A percentile compares a stretch with the other conserved stretches of the same genome.
Conservation (phyloP, 257 asterid genomes). For the Gentiana macrophylla region DNA sequence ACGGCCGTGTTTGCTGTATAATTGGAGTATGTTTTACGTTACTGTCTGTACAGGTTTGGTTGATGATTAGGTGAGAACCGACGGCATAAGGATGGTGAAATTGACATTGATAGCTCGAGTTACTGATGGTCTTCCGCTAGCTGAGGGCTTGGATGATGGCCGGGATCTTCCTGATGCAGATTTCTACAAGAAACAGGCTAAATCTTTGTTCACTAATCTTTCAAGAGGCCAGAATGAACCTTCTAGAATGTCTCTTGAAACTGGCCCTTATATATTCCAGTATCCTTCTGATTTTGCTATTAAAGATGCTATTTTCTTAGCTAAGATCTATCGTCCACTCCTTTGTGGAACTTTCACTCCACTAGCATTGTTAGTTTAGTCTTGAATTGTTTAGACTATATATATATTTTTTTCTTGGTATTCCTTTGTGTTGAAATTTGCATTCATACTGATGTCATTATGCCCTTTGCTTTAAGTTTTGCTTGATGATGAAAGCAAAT, state of each 20-base stretch:
- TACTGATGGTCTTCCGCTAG: conserved; percentile 90
- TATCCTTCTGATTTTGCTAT: conserved; percentile 39
- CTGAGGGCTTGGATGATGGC: conserved; percentile 90
- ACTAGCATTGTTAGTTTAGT: no score
- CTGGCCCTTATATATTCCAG: conserved; percentile 89
- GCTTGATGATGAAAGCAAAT: no score
- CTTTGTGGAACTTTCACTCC: no score
- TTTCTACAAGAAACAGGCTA: conserved; percentile 80
- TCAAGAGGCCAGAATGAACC: conserved; percentile 78
- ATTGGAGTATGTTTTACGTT: neutral
- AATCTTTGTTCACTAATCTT: conserved; percentile 75
- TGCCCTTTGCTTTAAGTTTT: no score
- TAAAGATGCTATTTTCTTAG: neutral
- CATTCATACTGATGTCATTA: no score
- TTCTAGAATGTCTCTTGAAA: conserved; percentile 91
- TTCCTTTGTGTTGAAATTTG: no score
- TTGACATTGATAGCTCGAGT: conserved; percentile 95
- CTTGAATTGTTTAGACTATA: no score
- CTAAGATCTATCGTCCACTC: no score
- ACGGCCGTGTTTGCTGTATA: no score
- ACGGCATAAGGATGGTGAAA: conserved; percentile 61
- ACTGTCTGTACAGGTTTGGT: neutral
- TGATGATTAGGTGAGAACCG: conserved; percentile 17
- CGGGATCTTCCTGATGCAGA: conserved; percentile 83
- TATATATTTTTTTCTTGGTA: no score